phyloP scores from a whole-genome alignment of 2,329 filamentous ascomycete species.

The Chrysosphaeria jannelii region DNA sequence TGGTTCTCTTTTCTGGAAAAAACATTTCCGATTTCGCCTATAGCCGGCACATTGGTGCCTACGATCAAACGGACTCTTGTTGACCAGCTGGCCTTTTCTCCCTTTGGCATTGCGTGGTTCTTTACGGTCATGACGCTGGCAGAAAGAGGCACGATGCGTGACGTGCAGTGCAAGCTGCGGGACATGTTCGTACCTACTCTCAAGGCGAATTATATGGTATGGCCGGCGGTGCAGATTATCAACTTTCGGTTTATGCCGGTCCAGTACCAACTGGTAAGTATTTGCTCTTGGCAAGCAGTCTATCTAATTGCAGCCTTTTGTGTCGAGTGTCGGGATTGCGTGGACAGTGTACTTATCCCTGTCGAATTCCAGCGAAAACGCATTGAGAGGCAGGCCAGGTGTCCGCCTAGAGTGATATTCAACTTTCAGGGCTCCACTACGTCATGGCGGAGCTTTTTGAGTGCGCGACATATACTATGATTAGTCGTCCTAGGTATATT shows the following conservation, averaged over 20 bases:
- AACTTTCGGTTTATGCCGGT: conserved; percentile 92
- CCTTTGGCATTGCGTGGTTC: conserved; percentile 45
- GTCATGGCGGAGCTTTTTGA: too few species aligned
- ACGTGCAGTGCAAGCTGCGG: conserved; percentile 55
- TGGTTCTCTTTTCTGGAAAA: conserved; percentile 75
- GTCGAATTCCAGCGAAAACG: conserved; percentile 66
- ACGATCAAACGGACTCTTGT: conserved; percentile 74
- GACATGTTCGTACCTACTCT: conserved; percentile 85
- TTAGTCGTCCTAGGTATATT: too few species aligned
- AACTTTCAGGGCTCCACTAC: too few species aligned
- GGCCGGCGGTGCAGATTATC: conserved; percentile 85
- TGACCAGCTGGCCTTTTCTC: conserved; percentile 82
- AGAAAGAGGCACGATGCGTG: conserved; percentile 64
- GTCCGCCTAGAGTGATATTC: too few species aligned
- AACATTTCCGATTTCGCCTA: conserved; percentile 62
- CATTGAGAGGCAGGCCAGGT: too few species aligned
- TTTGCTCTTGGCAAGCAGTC: background rate
- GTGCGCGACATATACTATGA: too few species aligned
- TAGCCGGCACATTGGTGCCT: conserved; percentile 36
- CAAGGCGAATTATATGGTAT: conserved; percentile 85
- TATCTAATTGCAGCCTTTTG: conserved; percentile 39
- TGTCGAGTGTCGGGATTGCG: conserved; percentile 80
- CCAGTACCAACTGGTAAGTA: conserved; percentile 50
- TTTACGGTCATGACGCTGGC: conserved; percentile 92
- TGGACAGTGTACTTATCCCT: conserved; percentile 95